These are phyloP conservation scores for Marsdenia floribunda DNA, from an alignment of 257 asterid species.

Conservation along the genomic window DNA sequence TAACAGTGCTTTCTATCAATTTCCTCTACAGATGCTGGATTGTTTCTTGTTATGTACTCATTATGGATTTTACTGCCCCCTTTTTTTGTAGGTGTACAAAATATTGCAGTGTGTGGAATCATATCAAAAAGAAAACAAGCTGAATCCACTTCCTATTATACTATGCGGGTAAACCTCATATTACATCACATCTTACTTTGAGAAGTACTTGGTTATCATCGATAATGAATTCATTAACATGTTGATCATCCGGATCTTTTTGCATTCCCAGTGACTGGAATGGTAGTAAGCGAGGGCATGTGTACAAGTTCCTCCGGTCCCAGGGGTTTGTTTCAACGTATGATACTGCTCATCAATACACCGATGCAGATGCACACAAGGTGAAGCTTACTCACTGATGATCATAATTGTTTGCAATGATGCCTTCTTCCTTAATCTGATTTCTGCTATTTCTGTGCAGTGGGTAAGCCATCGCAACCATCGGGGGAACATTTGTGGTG, in stretches of 20 bases:
- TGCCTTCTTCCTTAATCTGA: conserved; percentile 21
- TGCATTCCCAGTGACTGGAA: conserved; percentile 75
- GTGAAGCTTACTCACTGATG: conserved; percentile 26
- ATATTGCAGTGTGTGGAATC: conserved; percentile 78
- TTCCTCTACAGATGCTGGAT: not conserved
- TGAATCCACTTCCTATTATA: conserved; percentile 85
- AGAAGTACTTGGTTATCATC: not conserved
- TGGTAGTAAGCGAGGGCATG: conserved; percentile 94
- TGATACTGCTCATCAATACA: conserved; percentile 94
- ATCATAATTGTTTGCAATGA: not conserved
- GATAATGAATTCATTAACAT: conserved; percentile 15
- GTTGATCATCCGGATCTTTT: conserved; percentile 5
- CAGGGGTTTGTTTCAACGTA: conserved; percentile 96
- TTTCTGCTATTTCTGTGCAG: conserved; percentile 32
- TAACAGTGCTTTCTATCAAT: not conserved
- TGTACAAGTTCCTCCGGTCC: conserved; percentile 88
- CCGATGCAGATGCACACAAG: conserved; percentile 98
- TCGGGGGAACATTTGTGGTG: conserved; percentile 97
- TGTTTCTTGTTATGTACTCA: conserved; percentile 5
- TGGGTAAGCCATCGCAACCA: conserved; percentile 99
- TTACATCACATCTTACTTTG: not conserved
- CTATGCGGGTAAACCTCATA: conserved; percentile 69
- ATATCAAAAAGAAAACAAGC: conserved; percentile 79
- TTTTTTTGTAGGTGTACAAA: conserved; percentile 63
- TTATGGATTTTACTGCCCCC: not conserved